phyloP scores from a whole-genome alignment of 768 basidiomycete genomes.

The Naganishia antarctica region DNA sequence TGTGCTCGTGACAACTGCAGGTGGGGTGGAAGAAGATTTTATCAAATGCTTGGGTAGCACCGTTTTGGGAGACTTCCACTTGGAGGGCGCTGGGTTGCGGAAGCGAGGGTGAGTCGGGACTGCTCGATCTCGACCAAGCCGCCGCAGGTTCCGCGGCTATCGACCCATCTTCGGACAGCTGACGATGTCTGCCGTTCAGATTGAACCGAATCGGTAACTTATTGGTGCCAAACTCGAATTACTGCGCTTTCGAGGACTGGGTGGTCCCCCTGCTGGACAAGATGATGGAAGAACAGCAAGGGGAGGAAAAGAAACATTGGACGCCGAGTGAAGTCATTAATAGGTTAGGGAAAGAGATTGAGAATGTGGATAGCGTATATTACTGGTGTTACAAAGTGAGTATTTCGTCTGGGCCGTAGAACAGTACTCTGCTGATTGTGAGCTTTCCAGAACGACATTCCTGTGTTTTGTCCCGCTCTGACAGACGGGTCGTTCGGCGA shows the following conservation, averaged over 20 bases:
- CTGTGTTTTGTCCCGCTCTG: constrained; percentile 95
- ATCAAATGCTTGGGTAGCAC: constrained; percentile 98
- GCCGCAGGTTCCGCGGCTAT: not conserved
- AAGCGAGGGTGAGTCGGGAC: constrained; percentile 57
- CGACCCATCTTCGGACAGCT: not conserved
- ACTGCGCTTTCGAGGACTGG: constrained; percentile 99
- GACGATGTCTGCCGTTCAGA: constrained; percentile 26
- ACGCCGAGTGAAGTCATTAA: constrained; percentile 89
- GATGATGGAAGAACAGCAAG: constrained; percentile 73
- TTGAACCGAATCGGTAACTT: constrained; percentile 97
- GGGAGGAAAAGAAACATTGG: constrained; percentile 56
- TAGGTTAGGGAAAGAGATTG: constrained; percentile 91
- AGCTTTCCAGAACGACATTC: constrained; percentile 87
- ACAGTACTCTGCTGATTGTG: not conserved
- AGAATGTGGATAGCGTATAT: constrained; percentile 94
- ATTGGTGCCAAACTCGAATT: constrained; percentile 94
- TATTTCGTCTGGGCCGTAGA: not conserved
- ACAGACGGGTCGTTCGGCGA: constrained; percentile 98
- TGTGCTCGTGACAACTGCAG: constrained; percentile 91
- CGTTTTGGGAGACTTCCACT: constrained; percentile 71
- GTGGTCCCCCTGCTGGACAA: constrained; percentile 84
- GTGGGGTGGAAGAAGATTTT: constrained; percentile 97
- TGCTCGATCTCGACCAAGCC: not conserved
- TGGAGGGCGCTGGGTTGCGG: constrained; percentile 82
- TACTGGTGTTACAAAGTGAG: constrained; percentile 99